Percentiles rank a stretch among this genome's conserved stretches.
Conservation (phyloP, 2,329 filamentous ascomycete genomes). For the Emmonsia crescens region DNA sequence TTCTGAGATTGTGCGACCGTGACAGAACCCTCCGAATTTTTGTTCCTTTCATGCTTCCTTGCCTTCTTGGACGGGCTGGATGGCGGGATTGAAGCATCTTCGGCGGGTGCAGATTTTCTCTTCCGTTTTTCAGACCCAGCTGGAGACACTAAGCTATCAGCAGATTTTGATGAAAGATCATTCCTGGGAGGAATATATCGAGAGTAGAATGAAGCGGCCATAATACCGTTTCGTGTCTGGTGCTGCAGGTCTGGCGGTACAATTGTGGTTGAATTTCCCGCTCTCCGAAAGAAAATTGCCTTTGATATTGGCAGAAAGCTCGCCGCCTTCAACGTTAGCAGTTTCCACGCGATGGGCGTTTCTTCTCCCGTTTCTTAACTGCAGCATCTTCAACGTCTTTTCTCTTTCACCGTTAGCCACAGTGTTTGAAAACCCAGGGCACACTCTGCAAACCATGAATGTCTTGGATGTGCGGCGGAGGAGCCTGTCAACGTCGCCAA, state of each 20-base stretch:
- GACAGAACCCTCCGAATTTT: slow-evolving; percentile 11
- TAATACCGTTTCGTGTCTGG: slow-evolving; percentile 16
- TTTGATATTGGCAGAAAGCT: slow-evolving; percentile 3
- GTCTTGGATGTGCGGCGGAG: slow-evolving; percentile 13
- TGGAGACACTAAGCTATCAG: neutral
- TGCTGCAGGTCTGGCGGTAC: neutral
- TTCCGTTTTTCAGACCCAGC: slow-evolving; percentile 12
- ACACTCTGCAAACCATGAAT: slow-evolving; percentile 2
- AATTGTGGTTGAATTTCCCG: neutral
- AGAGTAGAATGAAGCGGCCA: slow-evolving; percentile 39
- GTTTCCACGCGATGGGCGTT: neutral
- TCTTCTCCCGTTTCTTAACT: neutral
- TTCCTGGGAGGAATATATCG: slow-evolving; percentile 35
- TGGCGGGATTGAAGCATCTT: neutral
- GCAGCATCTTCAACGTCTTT: neutral
- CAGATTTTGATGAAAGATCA: neutral
- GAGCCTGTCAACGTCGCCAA: slow-evolving; percentile 15
- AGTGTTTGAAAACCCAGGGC: neutral
- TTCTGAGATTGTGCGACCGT: neutral
- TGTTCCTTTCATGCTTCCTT: slow-evolving; percentile 30
- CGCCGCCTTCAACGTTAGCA: slow-evolving; percentile 16
- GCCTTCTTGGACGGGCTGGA: slow-evolving; percentile 19
- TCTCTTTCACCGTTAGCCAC: neutral
- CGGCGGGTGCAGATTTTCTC: slow-evolving; percentile 9
- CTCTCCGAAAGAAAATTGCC: neutral